phyloP scores from a whole-genome alignment of 345 rosid genomes.

The Orychophragmus violaceus region DNA sequence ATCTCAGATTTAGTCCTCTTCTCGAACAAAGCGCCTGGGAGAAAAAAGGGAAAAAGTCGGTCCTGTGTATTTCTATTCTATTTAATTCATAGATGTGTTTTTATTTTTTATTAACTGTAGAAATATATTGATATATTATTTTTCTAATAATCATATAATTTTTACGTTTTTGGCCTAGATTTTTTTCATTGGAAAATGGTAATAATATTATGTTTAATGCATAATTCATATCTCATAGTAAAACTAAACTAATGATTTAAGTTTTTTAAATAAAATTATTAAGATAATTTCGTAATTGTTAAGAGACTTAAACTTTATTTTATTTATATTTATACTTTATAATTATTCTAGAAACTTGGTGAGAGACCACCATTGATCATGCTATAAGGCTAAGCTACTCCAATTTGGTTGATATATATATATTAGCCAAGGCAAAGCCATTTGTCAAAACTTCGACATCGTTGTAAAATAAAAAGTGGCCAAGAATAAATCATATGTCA shows the following conservation, averaged over 20 bases:
- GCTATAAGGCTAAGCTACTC: no score
- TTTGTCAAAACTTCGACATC: slow-evolving; percentile 1
- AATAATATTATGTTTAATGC: background rate
- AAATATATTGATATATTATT: background rate
- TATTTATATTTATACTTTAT: background rate
- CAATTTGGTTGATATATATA: background rate
- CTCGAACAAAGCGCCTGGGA: no score
- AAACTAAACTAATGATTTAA: background rate
- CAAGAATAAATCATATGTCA: background rate
- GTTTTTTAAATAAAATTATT: background rate
- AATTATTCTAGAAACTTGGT: background rate
- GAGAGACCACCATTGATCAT: no score
- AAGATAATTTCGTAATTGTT: background rate
- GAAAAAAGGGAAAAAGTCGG: no score
- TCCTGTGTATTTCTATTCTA: background rate
- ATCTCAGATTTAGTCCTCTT: no score
- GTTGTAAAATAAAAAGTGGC: background rate
- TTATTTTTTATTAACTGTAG: background rate
- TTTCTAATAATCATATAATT: background rate
- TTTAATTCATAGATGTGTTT: background rate
- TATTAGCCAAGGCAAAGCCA: background rate
- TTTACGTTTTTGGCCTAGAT: background rate
- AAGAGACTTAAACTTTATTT: background rate
- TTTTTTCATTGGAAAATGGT: background rate
- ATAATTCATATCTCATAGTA: background rate